Evolutionary conservation across 345 rosid genomes (phyloP).

Genomic region (Euphorbia peplus): DNA sequence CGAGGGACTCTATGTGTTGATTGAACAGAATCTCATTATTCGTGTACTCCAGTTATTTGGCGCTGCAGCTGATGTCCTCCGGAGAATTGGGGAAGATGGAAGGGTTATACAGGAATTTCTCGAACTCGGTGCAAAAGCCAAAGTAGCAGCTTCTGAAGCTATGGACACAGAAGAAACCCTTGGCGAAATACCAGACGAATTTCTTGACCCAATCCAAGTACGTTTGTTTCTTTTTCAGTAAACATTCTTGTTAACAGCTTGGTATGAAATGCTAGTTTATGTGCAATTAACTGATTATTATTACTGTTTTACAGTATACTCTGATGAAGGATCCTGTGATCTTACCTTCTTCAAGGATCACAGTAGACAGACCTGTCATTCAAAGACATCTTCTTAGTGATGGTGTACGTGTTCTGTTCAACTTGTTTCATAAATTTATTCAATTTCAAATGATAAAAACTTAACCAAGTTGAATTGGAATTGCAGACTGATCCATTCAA

Average conservation of each 20-base stretch:
- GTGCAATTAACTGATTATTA: no score
- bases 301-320: conserved; percentile 52
- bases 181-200: conserved; percentile 96
- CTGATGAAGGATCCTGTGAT: conserved; percentile 99
- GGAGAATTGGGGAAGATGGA: conserved; percentile 74
- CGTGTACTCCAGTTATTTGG: conserved; percentile 59
- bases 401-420: conserved; percentile 34
- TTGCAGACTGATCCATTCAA: conserved; percentile 94
- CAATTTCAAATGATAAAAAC: background rate
- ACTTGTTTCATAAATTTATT: background rate
- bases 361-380: conserved; percentile 83
- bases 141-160: conserved; percentile 92
- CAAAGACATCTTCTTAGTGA: conserved; percentile 99
- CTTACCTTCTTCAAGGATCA: conserved; percentile 87
- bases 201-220: conserved; percentile 97
- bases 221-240: conserved; percentile 4
- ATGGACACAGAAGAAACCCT: conserved; percentile 93
- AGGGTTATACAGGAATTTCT: conserved; percentile 68
- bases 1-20: background rate
- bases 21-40: conserved; percentile 19
- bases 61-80: conserved; percentile 82
- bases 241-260: background rate
- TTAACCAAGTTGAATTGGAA: conserved; percentile 21
- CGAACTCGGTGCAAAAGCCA: conserved; percentile 75
- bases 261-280: background rate